A percentile compares a stretch with the other conserved stretches of the same genome.
phyloP scores from a whole-genome alignment of 768 basidiomycete genomes.

The Pleurotus tuoliensis region DNA sequence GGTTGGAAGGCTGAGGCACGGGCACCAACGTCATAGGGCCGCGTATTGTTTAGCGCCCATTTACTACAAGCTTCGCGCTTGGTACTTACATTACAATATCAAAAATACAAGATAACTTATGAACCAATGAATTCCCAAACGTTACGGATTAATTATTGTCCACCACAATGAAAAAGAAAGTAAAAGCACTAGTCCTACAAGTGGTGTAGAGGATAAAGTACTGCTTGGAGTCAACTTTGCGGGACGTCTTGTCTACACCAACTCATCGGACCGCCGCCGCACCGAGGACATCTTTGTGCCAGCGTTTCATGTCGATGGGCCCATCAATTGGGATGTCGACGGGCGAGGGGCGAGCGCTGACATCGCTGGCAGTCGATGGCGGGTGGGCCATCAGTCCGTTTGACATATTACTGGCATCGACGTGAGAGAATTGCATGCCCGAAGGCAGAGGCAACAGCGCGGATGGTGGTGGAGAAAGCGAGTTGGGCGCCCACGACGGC shows the following conservation, averaged over 20 bases:
- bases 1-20: no score
- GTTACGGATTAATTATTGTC: neutral
- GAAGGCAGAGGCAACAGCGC: conserved; percentile 6
- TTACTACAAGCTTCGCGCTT: no score
- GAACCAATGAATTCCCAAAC: neutral
- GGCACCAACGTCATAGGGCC: no score
- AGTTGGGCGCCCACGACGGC: conserved; percentile 12
- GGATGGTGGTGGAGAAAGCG: conserved; percentile 22
- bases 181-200: neutral
- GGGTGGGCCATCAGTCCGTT: neutral
- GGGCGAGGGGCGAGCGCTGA: neutral
- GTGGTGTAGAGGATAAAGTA: neutral
- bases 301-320: conserved; percentile 5
- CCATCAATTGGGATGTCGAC: neutral
- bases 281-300: conserved; percentile 9
- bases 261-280: conserved; percentile 1
- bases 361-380: neutral
- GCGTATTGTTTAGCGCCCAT: no score
- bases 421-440: neutral
- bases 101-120: neutral
- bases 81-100: neutral
- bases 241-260: neutral
- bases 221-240: neutral
- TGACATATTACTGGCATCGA: neutral
- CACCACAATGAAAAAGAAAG: neutral